Base-by-base conservation (phyloP, 2,329 filamentous ascomycete species). In the Graphium sp. region DNA sequence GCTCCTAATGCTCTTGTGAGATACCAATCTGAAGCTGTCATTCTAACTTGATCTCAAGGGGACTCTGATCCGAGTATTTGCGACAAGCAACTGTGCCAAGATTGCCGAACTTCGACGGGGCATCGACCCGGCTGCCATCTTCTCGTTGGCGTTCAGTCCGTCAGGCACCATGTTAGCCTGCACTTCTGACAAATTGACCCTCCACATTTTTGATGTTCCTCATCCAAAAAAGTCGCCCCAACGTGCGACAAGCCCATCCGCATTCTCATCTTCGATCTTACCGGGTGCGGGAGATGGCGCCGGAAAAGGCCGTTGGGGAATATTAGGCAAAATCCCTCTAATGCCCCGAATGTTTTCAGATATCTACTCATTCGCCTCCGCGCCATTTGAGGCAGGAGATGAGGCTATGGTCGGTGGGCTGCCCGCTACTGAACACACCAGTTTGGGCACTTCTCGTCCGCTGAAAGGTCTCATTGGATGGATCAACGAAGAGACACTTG, bases 161-260 rank as follows among this genome's bases (percentile, higher is more conserved):
- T 74, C 74, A 1, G 80, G 78, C 29, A 69, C 65, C 24, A 66
- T 84, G 45, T 64, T 95, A 8, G 89, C 89, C 16, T 87, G 84
- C 35, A 95, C 87, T 1, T 94, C 85, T 2, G 89, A 98, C 59
- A 98, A 95, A 53, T 85, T 82, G 5, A 98, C 85, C 1, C 62
- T 98, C 8, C 89, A 98, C 51, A 67, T 98, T 21, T 98, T 94
- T 46, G 84, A 95, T 44, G 63, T 94, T 1, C 76, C 77, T 4
- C 64, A 67, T 34, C 55, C 60, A 7, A 58, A 56, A 28, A 56
- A 53, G 36, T 47, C 51, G 4, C 11, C 29, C 10, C 46, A 25
- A 14, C 27, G 25, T 11, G 30, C 32, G 18, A 18, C 33, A 4
- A 35, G 29, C 13, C 35, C 37, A 5, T 40, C 46, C 6, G 39